Evolutionary conservation across 306 rosid species (phyloP), one percentile per base, ranked within the genome.

Genomic region (Pterocarpus santalinus): DNA sequence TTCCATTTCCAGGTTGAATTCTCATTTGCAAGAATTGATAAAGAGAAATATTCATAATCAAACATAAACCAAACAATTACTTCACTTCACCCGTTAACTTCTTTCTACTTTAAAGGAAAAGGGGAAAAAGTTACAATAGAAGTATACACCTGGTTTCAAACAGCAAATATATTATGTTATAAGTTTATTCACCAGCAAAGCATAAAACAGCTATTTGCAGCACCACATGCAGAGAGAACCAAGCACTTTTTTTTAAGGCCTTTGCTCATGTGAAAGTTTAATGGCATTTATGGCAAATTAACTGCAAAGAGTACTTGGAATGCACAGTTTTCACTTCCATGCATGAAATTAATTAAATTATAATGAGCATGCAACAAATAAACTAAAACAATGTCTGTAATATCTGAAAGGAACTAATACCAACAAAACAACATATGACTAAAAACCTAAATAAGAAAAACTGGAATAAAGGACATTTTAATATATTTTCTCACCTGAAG

Each of bases 401-500:
- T 44, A 81, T 74, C 17, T 41, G 53, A 62, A 75, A 22, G 56
- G 35, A 75, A 79, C 33, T 69, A 69, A 46, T 64, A 15, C 35
- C 49, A 60, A 36, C 22, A 64, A 28, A 83, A 70, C 58, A 73
- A 38, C 28, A 41, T 72, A 38, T 16, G 53, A 60, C 73, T 53
- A 71, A 55, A 80, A n/a, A 12, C 62, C 14, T 34, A 78, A 52
- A 43, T 43, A 10, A 43, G 7, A 63, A 57, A 63, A 67, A 36
- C 13, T 62, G 58, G 10, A 79, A 49, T 34, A 55, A 43, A 61
- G 34, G 69, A 38, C 55, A 65, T 62, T 77, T 71, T 17, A 49
- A 61, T 66, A 72, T 41, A 63, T 83, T 74, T 80, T 82, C 73
- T 60, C 65, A 93, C 99, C 97, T 93, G 98, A 41, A 95, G 91